phyloP scores from a whole-genome alignment of 768 basidiomycete genomes.

The Baorangia bicolor region DNA sequence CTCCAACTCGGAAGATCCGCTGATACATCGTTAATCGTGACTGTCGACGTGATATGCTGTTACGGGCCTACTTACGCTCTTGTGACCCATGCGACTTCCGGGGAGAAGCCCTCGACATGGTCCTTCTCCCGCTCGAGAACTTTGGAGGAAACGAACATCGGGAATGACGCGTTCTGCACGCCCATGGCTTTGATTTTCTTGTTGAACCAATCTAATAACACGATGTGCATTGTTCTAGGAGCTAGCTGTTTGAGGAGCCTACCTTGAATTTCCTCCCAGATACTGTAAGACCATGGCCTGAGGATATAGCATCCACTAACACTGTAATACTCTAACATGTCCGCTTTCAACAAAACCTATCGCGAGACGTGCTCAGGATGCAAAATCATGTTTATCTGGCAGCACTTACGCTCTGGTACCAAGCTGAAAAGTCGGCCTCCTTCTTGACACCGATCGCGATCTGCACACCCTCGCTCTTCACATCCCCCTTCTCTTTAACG shows the following conservation, averaged over 20 bases:
- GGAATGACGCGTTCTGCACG: slow-evolving; percentile 98
- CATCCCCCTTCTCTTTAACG: slow-evolving; percentile 65
- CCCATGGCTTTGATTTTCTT: slow-evolving; percentile 87
- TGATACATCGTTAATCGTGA: slow-evolving; percentile 29
- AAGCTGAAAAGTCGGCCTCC: slow-evolving; percentile 89
- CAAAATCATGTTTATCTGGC: not conserved
- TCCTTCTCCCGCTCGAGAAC: slow-evolving; percentile 97
- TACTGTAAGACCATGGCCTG: slow-evolving; percentile 94
- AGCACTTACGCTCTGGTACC: slow-evolving; percentile 83
- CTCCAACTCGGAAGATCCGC: slow-evolving; percentile 90
- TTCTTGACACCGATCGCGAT: slow-evolving; percentile 95
- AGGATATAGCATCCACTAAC: slow-evolving; percentile 99
- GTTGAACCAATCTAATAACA: slow-evolving; percentile 85
- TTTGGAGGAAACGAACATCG: slow-evolving; percentile 94
- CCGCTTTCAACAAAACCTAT: slow-evolving; percentile 94
- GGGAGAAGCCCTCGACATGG: slow-evolving; percentile 98
- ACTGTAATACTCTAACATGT: slow-evolving; percentile 99
- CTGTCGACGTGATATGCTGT: not conserved
- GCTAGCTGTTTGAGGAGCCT: slow-evolving; percentile 15
- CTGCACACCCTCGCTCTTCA: slow-evolving; percentile 85
- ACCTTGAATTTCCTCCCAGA: slow-evolving; percentile 98
- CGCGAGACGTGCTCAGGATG: slow-evolving; percentile 16
- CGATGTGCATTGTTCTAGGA: not conserved
- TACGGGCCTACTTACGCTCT: slow-evolving; percentile 65
- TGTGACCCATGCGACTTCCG: slow-evolving; percentile 99